phyloP scores from a whole-genome alignment of 2,329 filamentous ascomycete species.

The Paraphaeosphaeria minitans region DNA sequence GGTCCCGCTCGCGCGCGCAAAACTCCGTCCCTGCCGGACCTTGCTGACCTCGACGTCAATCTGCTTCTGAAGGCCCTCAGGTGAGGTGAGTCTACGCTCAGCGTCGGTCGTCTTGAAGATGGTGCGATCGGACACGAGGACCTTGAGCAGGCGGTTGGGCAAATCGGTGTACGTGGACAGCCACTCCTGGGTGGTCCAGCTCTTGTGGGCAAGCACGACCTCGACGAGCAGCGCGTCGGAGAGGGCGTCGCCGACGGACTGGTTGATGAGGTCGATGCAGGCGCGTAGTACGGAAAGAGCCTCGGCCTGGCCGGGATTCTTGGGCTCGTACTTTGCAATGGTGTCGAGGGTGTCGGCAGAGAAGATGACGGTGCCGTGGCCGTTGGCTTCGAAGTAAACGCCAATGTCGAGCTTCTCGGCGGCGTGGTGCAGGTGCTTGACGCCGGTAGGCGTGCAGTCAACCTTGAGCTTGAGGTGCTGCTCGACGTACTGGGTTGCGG shows the following conservation, averaged over 20 bases:
- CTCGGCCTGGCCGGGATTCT: slow-evolving; percentile 89
- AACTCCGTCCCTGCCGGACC: slow-evolving; percentile 86
- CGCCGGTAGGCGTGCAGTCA: slow-evolving; percentile 90
- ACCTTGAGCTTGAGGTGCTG: slow-evolving; percentile 87
- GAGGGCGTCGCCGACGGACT: slow-evolving; percentile 94
- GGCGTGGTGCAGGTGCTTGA: slow-evolving; percentile 98
- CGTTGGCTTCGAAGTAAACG: slow-evolving; percentile 98
- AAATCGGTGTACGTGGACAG: slow-evolving; percentile 90
- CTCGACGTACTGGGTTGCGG: slow-evolving; percentile 89
- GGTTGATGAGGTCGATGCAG: slow-evolving; percentile 91
- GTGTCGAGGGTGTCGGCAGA: slow-evolving; percentile 79
- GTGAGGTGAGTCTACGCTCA: slow-evolving; percentile 83
- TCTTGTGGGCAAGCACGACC: slow-evolving; percentile 93
- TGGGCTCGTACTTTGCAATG: slow-evolving; percentile 79
- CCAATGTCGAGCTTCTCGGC: slow-evolving; percentile 93
- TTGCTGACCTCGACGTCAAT: slow-evolving; percentile 90
- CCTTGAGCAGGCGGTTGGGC: slow-evolving; percentile 91
- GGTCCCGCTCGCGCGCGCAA: slow-evolving; percentile 90
- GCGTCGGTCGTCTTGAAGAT: slow-evolving; percentile 91
- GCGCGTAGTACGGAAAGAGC: slow-evolving; percentile 84
- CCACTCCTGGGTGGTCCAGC: slow-evolving; percentile 90
- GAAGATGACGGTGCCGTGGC: slow-evolving; percentile 96
- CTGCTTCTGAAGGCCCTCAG: slow-evolving; percentile 77
- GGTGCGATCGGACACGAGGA: slow-evolving; percentile 86
- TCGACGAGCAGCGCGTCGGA: slow-evolving; percentile 97